These are phyloP conservation scores for Dujonia santamariae DNA, from an alignment of 1,139 yeast genomes.

Conservation along the genomic window DNA sequence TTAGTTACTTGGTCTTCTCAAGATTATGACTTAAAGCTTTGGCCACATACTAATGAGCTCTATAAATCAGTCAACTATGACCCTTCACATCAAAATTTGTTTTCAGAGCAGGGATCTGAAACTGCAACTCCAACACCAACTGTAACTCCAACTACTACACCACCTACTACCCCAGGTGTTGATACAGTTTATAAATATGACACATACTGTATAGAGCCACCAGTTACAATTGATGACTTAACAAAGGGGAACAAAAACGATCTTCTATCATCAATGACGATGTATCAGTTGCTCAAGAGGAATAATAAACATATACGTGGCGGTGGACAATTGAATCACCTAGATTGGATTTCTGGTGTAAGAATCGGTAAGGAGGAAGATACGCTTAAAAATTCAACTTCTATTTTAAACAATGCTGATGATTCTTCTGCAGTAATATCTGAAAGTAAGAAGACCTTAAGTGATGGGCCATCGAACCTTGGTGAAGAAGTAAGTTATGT, in stretches of 20 bases:
- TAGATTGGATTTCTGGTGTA: constrained; percentile 94
- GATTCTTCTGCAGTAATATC: too few species aligned
- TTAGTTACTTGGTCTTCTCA: constrained; percentile 87
- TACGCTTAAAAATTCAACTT: background rate
- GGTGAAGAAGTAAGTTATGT: constrained; percentile 91
- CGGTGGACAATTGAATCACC: constrained; percentile 53
- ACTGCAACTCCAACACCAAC: constrained; percentile 1
- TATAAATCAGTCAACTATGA: constrained; percentile 59
- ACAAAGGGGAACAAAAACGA: constrained; percentile 33
- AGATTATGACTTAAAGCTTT: constrained; percentile 77
- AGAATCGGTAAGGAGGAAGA: constrained; percentile 58
- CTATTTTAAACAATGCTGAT: too few species aligned
- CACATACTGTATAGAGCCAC: constrained; percentile 41
- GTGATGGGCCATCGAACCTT: constrained; percentile 60
- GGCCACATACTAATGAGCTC: constrained; percentile 68
- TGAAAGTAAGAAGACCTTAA: too few species aligned
- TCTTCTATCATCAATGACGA: constrained; percentile 32
- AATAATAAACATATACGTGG: constrained; percentile 23
- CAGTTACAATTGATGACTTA: constrained; percentile 32
- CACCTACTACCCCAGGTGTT: constrained; percentile 2
- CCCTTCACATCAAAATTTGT: constrained; percentile 31
- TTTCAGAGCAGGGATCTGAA: constrained; percentile 22
- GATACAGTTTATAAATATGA: constrained; percentile 14
- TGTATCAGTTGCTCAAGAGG: constrained; percentile 32
- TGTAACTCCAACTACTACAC: constrained; percentile 1